Conservation (phyloP, 169 alveolate species). For the Eimeria sp. region DNA sequence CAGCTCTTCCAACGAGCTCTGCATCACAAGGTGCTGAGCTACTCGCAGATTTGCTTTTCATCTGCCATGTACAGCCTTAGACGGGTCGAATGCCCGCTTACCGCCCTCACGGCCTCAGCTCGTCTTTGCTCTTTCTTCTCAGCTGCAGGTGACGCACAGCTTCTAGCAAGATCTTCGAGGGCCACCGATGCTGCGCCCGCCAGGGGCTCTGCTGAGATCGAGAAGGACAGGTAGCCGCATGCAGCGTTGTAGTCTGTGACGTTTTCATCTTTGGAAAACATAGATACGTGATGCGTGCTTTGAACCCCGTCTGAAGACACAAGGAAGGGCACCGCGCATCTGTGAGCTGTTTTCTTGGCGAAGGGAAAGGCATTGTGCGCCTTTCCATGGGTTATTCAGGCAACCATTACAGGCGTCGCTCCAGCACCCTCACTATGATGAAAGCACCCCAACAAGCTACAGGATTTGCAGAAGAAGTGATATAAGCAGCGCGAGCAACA, state of each 20-base stretch:
- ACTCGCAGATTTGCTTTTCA: not conserved
- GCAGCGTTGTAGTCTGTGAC: not conserved
- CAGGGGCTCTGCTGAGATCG: slow-evolving; percentile 24
- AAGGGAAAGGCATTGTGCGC: not conserved
- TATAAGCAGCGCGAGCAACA: not conserved
- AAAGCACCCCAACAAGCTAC: not conserved
- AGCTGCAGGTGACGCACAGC: not conserved
- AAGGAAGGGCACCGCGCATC: not conserved
- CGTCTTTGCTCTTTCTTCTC: not conserved
- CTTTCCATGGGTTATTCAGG: not conserved
- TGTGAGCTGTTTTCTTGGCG: not conserved
- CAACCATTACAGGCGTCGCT: not conserved
- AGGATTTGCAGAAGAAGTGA: not conserved
- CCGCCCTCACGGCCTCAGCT: slow-evolving; percentile 4
- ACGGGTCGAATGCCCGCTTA: not conserved
- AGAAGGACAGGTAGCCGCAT: slow-evolving; percentile 49
- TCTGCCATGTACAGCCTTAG: not conserved
- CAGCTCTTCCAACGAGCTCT: not conserved
- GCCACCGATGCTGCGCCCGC: not conserved
- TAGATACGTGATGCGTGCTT: slow-evolving; percentile 2
- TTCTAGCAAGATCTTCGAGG: not conserved
- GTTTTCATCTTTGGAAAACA: not conserved
- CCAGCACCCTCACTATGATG: not conserved
- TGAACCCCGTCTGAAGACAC: slow-evolving; percentile 13
- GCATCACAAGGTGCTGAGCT: not conserved